Evolutionary conservation across 2,329 filamentous ascomycete genomes (phyloP).

Genomic region (Tolypocladium sp.): DNA sequence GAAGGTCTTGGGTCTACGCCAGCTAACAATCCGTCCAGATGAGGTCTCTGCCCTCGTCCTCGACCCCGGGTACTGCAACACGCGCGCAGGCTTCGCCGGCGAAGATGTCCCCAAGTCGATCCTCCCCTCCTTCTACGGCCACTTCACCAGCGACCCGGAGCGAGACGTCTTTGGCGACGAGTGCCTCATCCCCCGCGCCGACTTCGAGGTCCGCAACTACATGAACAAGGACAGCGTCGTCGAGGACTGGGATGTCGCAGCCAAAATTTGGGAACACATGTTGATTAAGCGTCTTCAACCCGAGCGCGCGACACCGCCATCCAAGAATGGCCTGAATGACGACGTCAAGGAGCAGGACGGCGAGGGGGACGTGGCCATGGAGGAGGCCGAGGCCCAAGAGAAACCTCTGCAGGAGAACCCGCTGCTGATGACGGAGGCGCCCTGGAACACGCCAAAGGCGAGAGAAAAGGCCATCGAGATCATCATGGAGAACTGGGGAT

Average conservation of each 20-base stretch:
- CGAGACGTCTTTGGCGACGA: slow-evolving; percentile 80
- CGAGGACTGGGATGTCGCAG: slow-evolving; percentile 90
- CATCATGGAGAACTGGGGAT: slow-evolving; percentile 94
- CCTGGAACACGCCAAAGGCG: slow-evolving; percentile 82
- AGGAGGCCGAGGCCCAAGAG: slow-evolving; percentile 46
- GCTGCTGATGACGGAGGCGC: slow-evolving; percentile 84
- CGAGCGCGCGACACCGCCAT: slow-evolving; percentile 57
- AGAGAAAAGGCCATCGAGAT: slow-evolving; percentile 93
- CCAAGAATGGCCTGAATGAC: slow-evolving; percentile 74
- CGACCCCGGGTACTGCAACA: slow-evolving; percentile 85
- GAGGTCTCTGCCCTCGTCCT: slow-evolving; percentile 96
- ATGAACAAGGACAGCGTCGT: slow-evolving; percentile 84
- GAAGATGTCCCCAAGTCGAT: slow-evolving; percentile 96
- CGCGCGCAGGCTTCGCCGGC: slow-evolving; percentile 91
- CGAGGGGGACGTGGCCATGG: slow-evolving; percentile 53
- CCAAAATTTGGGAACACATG: slow-evolving; percentile 85
- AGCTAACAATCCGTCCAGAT: slow-evolving; percentile 43
- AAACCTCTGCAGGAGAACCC: slow-evolving; percentile 84
- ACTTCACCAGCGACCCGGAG: slow-evolving; percentile 35
- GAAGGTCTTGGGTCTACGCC: neutral
- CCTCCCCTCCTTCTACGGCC: slow-evolving; percentile 81
- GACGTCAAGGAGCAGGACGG: slow-evolving; percentile 49
- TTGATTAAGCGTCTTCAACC: slow-evolving; percentile 84
- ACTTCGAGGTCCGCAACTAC: slow-evolving; percentile 83
- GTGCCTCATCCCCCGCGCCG: slow-evolving; percentile 65